Evolutionary conservation across 257 asterid genomes (phyloP).

Genomic region (Pogostemon cablin): DNA sequence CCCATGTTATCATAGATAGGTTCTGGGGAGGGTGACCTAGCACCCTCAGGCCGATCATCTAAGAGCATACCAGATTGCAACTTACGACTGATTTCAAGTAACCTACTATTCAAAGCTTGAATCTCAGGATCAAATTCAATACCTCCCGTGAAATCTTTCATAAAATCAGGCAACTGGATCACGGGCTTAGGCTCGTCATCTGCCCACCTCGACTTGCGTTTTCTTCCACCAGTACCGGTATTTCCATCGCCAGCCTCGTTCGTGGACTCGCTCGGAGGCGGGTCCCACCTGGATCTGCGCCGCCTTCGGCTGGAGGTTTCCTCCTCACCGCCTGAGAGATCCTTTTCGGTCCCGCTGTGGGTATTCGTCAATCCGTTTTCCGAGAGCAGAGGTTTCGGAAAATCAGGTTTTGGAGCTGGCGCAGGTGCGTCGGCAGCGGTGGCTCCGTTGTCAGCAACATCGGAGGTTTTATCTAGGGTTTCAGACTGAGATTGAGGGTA

Average conservation of each 20-base stretch:
- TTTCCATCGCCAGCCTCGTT: slow-evolving; percentile 51
- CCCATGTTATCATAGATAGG: slow-evolving; percentile 92
- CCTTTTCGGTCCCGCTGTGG: slow-evolving; percentile 77
- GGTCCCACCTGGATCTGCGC: slow-evolving; percentile 88
- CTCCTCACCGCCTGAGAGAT: slow-evolving; percentile 88
- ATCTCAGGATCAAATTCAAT: slow-evolving; percentile 90
- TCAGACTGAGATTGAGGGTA: slow-evolving; percentile 39
- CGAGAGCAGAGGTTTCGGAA: slow-evolving; percentile 57
- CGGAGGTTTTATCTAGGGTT: slow-evolving; percentile 68
- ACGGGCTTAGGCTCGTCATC: slow-evolving; percentile 84
- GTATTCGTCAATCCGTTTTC: slow-evolving; percentile 69
- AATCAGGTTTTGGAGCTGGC: slow-evolving; percentile 38
- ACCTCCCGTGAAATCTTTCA: slow-evolving; percentile 83
- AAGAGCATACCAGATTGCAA: slow-evolving; percentile 83
- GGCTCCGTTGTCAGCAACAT: slow-evolving; percentile 31
- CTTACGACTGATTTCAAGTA: slow-evolving; percentile 84
- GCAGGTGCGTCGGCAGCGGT: slow-evolving; percentile 33
- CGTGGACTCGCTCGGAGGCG: slow-evolving; percentile 64
- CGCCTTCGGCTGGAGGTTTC: slow-evolving; percentile 74
- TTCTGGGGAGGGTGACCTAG: slow-evolving; percentile 96
- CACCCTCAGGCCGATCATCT: slow-evolving; percentile 92
- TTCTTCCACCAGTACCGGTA: slow-evolving; percentile 64
- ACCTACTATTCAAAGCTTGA: slow-evolving; percentile 79
- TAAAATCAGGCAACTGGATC: slow-evolving; percentile 83
- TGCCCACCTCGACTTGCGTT: slow-evolving; percentile 95